Evolutionary conservation across 106 monocot genomes (phyloP).

Genomic region (Platanthera guangdongensis): DNA sequence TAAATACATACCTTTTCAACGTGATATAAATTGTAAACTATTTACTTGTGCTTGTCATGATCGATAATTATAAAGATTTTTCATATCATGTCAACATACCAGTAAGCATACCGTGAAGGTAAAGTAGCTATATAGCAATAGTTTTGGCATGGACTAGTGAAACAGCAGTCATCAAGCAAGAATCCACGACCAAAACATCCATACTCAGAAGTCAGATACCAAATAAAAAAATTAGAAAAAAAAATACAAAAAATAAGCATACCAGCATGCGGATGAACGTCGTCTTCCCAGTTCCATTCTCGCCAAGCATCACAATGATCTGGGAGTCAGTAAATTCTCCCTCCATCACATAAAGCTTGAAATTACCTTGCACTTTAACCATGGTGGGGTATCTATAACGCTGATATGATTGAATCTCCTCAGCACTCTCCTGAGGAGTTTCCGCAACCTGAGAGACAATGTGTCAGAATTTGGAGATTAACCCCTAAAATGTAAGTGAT

Average conservation of each 20-base stretch:
- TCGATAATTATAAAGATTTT: neutral
- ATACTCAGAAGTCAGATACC: too few species aligned
- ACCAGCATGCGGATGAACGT: slow-evolving; percentile 99
- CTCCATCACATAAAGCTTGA: slow-evolving; percentile 79
- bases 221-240: neutral
- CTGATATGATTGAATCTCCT: slow-evolving; percentile 92
- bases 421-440: slow-evolving; percentile 92
- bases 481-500: neutral
- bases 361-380: slow-evolving; percentile 85
- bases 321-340: slow-evolving; percentile 99
- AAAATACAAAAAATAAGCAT: slow-evolving; percentile 8
- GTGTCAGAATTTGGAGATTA: neutral
- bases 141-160: too few species aligned
- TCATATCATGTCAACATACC: neutral
- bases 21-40: too few species aligned
- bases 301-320: slow-evolving; percentile 98
- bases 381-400: slow-evolving; percentile 89
- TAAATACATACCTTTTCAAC: neutral
- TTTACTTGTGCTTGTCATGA: too few species aligned
- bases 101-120: too few species aligned
- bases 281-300: slow-evolving; percentile 99
- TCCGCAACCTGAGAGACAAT: slow-evolving; percentile 75
- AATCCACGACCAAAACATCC: too few species aligned
- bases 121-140: too few species aligned
- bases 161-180: too few species aligned